phyloP scores from a whole-genome alignment of 2,329 filamentous ascomycete species.

The Geosmithia flava region DNA sequence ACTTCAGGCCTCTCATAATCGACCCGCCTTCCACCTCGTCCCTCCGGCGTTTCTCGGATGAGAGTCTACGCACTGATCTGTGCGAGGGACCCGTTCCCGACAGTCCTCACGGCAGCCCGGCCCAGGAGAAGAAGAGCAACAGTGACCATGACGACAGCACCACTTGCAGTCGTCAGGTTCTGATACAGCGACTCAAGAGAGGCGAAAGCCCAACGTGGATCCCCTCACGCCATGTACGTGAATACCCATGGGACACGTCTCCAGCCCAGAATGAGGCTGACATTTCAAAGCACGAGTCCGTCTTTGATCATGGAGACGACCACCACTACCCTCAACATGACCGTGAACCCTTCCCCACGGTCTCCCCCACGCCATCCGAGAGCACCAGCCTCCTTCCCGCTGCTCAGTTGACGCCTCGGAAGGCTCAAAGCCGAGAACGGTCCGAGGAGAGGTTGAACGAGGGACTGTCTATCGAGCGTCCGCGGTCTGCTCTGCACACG shows the following conservation, averaged over 20 bases:
- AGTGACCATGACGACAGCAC: constrained; percentile 12
- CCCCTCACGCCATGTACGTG: constrained; percentile 46
- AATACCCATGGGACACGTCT: background rate
- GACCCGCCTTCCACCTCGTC: constrained; percentile 5
- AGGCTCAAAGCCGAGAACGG: constrained; percentile 13
- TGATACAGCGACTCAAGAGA: constrained; percentile 77
- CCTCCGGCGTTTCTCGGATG: constrained; percentile 34
- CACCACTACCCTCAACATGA: constrained; percentile 1
- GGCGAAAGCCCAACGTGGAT: constrained; percentile 67
- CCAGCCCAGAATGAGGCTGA: background rate
- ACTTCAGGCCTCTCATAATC: constrained; percentile 8
- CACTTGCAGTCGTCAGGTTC: constrained; percentile 54
- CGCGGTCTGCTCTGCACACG: constrained; percentile 62
- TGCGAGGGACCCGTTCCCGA: constrained; percentile 44
- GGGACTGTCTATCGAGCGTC: constrained; percentile 62
- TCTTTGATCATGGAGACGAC: constrained; percentile 13
- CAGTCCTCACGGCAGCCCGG: constrained; percentile 16
- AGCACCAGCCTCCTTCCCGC: constrained; percentile 30
- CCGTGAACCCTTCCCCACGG: background rate
- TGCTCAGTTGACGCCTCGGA: constrained; percentile 35
- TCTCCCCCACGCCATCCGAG: constrained; percentile 19
- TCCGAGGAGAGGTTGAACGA: constrained; percentile 32
- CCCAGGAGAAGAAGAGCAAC: constrained; percentile 3
- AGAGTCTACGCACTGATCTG: constrained; percentile 47
- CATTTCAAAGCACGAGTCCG: constrained; percentile 22